phyloP scores from a whole-genome alignment of 164 flowering plant species.

The Vitis cinerea region DNA sequence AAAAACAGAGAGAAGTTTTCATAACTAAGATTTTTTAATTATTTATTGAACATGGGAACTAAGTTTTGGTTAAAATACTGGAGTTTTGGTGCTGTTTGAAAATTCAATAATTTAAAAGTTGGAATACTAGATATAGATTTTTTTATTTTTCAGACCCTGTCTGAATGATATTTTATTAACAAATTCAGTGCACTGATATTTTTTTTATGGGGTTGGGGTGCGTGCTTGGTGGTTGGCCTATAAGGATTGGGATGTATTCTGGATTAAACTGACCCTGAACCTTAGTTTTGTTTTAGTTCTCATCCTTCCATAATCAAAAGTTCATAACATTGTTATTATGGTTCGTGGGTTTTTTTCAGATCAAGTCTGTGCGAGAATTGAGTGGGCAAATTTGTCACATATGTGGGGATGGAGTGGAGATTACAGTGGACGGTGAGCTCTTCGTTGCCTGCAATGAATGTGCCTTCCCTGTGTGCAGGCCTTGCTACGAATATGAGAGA shows the following conservation, averaged over 20 bases:
- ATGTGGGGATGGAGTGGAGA: constrained; percentile 38
- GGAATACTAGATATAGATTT: neutral
- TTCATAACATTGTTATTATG: neutral
- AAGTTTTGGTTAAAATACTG: neutral
- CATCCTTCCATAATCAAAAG: neutral
- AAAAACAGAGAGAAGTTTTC: neutral
- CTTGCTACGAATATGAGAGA: constrained; percentile 66
- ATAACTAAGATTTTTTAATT: too few species aligned
- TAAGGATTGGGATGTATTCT: neutral
- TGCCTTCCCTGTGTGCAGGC: constrained; percentile 60
- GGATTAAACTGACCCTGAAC: neutral
- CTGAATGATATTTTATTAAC: neutral
- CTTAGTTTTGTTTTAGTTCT: neutral
- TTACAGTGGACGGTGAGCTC: constrained; percentile 39
- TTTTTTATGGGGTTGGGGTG: neutral
- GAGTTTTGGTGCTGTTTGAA: neutral
- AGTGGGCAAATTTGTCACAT: constrained; percentile 24
- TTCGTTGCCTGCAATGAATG: constrained; percentile 64
- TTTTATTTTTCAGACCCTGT: neutral
- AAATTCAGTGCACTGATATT: neutral
- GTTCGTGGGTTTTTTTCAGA: constrained; percentile 17
- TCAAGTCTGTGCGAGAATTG: constrained; percentile 33
- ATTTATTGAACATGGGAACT: too few species aligned
- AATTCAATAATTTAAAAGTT: neutral
- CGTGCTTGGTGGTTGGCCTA: neutral